Base-by-base conservation (phyloP, 228 moss, liverwort and hornwort species). In the Sphagnum fallax region DNA sequence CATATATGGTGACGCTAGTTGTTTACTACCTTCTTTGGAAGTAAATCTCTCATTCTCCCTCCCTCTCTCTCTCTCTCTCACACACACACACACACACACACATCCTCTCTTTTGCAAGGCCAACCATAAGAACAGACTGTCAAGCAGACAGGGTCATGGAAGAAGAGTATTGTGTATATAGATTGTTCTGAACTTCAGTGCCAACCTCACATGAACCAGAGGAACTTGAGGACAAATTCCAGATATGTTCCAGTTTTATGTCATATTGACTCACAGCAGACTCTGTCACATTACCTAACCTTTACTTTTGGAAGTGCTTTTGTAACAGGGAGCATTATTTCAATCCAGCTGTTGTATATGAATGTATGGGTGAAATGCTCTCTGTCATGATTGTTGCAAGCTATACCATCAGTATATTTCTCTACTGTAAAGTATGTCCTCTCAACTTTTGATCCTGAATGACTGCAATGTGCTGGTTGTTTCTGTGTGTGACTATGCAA, bases 21-120 rank as follows among this genome's bases (percentile, higher is more conserved):
- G 81, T 87, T 67, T 80, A 84, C 64, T 90, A 88, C 68, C 75
- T 87, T 57, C 74, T 85, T 16, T 88, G 88, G 87, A 88, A 80
- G 88, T 90, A 81, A 75, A 14, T 50, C 32, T 32, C 32, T 32
- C 32, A 3, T 32, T 32, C 32, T 32, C 32, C 32, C 32, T 32
- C 32, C 32, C 32, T 32, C 32, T 32, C 32, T 32, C 32, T 32
- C 32, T 32, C 32, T 32, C 32, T 32, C 32, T 32, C 32, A 1
- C 32, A 32, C 32, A 32, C 32, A 32, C 2, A 32, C 32, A 32
- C 32, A 32, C 2, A 3, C 32, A 3, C 32, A 32, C 32, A 32
- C 32, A 32, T 32, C 32, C 32, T 32, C 32, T 32, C 32, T 32
- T 32, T 32, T 55, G 55, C 55, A 55, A 55, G 8, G 55, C 55